Conservation (phyloP, 2,329 filamentous ascomycete species). For the Paecilomyces variotii region DNA sequence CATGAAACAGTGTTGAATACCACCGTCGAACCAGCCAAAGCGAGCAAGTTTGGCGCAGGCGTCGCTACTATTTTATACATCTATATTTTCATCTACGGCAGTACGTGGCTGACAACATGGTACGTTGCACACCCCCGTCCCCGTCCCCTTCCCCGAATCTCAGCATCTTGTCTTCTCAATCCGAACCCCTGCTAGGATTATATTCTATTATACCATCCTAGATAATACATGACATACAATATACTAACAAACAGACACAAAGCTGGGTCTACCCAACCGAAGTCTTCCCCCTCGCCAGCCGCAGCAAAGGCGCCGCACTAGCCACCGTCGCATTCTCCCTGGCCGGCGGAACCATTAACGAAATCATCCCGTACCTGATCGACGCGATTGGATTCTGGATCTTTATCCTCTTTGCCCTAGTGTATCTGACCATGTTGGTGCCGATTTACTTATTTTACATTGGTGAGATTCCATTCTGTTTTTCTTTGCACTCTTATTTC, state of each 20-base stretch:
- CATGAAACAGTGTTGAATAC: neutral
- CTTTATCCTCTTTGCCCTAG: constrained; percentile 24
- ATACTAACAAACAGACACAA: constrained; percentile 11
- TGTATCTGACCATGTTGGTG: constrained; percentile 19
- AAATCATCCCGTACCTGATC: constrained; percentile 28
- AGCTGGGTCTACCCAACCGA: neutral
- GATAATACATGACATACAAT: neutral
- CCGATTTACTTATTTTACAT: constrained; percentile 21
- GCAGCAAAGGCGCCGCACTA: constrained; percentile 7
- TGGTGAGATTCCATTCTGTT: constrained; percentile 4
- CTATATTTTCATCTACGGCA: constrained; percentile 18
- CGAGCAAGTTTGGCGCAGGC: neutral
- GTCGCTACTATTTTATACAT: constrained; percentile 10
- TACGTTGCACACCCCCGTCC: constrained; percentile 11
- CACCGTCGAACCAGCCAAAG: neutral
- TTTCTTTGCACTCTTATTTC: neutral
- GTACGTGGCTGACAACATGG: constrained; percentile 19
- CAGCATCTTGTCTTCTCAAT: neutral
- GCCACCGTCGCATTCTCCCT: constrained; percentile 19
- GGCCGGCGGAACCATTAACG: constrained; percentile 19
- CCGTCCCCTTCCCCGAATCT: neutral
- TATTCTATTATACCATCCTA: too few species aligned
- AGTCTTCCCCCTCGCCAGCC: neutral
- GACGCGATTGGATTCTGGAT: constrained; percentile 22
- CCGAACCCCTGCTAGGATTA: too few species aligned